Percentiles rank a stretch among this genome's conserved stretches.
Conservation (phyloP, 2,329 filamentous ascomycete genomes). For the Pseudopyrenochaeta lycopersici region DNA sequence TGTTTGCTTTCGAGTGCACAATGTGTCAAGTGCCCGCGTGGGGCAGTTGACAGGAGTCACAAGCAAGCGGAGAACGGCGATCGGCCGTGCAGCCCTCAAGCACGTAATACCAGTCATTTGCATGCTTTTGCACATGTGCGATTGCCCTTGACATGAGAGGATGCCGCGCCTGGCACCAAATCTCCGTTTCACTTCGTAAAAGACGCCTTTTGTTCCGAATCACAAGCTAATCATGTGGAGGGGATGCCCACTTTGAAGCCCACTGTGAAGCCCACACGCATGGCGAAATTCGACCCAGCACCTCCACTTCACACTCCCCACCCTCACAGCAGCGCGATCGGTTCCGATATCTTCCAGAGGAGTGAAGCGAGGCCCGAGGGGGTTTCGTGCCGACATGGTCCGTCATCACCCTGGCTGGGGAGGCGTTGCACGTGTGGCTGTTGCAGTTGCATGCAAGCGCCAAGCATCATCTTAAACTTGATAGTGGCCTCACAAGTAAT, state of each 20-base stretch:
- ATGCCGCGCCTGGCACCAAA: constrained; percentile 1
- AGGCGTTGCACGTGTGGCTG: background rate
- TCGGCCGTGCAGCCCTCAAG: background rate
- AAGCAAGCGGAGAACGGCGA: background rate
- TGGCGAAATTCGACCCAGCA: no score
- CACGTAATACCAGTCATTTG: background rate
- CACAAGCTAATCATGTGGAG: no score
- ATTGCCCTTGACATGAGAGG: constrained; percentile 2
- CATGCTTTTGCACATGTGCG: background rate
- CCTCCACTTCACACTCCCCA: no score
- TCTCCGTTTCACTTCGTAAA: background rate
- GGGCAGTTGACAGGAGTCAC: constrained; percentile 1
- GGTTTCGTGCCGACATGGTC: background rate
- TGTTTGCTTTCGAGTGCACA: background rate
- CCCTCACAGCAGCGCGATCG: no score
- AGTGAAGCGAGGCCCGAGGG: background rate
- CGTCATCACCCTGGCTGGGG: no score
- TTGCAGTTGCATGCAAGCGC: no score
- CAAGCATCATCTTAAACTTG: no score
- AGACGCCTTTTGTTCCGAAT: background rate
- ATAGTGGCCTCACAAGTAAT: no score
- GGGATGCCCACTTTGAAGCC: no score
- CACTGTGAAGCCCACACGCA: no score
- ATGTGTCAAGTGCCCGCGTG: constrained; percentile 7
- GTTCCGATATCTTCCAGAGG: no score